Evolutionary conservation across 2,329 filamentous ascomycete species (phyloP).

Genomic region (Apiospora sp.): DNA sequence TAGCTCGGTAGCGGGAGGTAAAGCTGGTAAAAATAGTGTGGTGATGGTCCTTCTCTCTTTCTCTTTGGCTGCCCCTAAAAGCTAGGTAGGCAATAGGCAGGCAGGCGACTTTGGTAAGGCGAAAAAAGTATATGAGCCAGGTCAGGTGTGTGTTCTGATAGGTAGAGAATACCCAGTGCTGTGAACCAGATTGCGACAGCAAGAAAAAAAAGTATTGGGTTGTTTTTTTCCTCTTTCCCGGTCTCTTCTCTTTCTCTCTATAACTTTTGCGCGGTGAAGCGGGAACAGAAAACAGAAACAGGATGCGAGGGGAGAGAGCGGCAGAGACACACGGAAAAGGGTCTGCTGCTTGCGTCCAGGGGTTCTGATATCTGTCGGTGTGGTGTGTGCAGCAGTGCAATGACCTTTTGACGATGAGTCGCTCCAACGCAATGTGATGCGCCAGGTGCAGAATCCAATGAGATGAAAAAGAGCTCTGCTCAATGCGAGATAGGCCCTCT

Average conservation of each 20-base stretch:
- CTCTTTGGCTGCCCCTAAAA: background rate
- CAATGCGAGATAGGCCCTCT: constrained; percentile 16
- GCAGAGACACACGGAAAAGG: constrained; percentile 15
- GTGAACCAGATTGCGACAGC: background rate
- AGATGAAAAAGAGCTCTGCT: constrained; percentile 19
- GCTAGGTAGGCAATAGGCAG: background rate
- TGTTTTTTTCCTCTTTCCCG: background rate
- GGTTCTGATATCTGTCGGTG: constrained; percentile 3
- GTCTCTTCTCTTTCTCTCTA: background rate
- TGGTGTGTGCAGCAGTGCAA: constrained; percentile 11
- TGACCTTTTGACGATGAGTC: constrained; percentile 17
- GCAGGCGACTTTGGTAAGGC: constrained; percentile 1
- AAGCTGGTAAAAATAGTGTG: constrained; percentile 12
- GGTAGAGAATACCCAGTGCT: background rate
- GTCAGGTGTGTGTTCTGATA: background rate
- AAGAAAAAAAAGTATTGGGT: background rate
- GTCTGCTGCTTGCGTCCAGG: constrained; percentile 16
- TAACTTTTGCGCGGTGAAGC: constrained; percentile 10
- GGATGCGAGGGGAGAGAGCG: constrained; percentile 1
- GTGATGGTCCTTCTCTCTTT: background rate
- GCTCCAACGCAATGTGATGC: constrained; percentile 15
- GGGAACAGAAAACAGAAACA: constrained; percentile 3
- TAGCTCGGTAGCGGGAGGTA: background rate
- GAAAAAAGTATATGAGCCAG: constrained; percentile 8
- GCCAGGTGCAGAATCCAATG: constrained; percentile 20